Evolutionary conservation across 805 yeast species (phyloP), one percentile per base, ranked within the genome.

Genomic region (Kodamaea restingae): DNA sequence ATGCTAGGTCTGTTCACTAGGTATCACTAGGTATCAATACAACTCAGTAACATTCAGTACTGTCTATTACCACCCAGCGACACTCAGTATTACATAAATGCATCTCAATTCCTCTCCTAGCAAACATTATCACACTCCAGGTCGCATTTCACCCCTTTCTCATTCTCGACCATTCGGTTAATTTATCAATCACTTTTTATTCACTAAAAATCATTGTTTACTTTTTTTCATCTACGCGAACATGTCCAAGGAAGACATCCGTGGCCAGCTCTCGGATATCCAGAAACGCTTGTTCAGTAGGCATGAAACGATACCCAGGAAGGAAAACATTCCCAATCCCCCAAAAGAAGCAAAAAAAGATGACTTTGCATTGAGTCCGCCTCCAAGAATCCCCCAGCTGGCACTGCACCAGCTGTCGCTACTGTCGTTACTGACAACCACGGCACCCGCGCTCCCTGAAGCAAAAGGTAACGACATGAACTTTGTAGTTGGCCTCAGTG

Each of bases 401-500:
- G 22, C 8, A 8, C 22, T 20, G 22, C 17, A 14, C 31, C 15
- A 27, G 18, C 31, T n/a, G 28, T n/a, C 31, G 15, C 17, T 27
- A 5, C 18, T 12, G 17, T 10, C 17, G 31, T 10, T 27, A 7
- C 28, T 25, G 28, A 7, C 7, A 6, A 31, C 39, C 12, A n/a
- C 32, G n/a, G 31, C 36, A n/a, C 51, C 55, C 3, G 47, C 67
- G 39, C 66, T 69, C 7, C 71, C 71, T 1, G 75, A 69, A 47
- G 52, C 67, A 7, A 69, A 67, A 42, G 78, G 78, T 15, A 78
- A 78, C 47, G 85, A 83, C 43, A 77, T 82, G 66, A 77, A 78
- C 52, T 84, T 84, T 53, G 79, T 83, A 11, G 83, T 83, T 42
- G 87, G 84, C 3, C 59, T 84, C 40, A 80, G 87, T 60, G 91